A percentile compares a stretch with the other conserved stretches of the same genome.
Evolutionary conservation across 176 grass and related monocot species (phyloP).

Genomic region (Carex parvula): DNA sequence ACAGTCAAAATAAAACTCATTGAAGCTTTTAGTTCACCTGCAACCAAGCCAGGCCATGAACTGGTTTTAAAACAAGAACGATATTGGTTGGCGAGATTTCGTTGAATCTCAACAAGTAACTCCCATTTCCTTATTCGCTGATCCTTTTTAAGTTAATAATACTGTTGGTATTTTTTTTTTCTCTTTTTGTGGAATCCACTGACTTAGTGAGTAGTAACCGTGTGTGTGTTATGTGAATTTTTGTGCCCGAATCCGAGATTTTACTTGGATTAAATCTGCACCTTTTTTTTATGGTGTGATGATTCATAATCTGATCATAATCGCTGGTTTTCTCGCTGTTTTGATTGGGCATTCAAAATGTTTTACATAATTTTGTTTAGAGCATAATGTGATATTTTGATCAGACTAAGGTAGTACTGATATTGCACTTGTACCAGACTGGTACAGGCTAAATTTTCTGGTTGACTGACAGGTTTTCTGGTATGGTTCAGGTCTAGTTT

Average conservation of each 20-base stretch:
- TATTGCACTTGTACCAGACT: not conserved
- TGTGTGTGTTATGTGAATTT: not conserved
- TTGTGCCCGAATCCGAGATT: not conserved
- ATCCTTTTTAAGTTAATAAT: too few species aligned
- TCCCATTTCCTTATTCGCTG: too few species aligned
- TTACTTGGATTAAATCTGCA: not conserved
- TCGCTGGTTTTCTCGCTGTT: not conserved
- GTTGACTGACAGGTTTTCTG: not conserved
- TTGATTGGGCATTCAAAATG: not conserved
- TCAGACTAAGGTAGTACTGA: not conserved
- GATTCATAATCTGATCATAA: not conserved
- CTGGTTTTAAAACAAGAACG: too few species aligned
- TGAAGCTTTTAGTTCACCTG: too few species aligned
- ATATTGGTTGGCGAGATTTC: too few species aligned
- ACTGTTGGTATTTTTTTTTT: too few species aligned
- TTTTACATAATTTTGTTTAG: not conserved
- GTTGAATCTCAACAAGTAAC: too few species aligned
- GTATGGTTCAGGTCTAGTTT: not conserved
- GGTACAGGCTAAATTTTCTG: not conserved
- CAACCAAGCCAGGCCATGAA: too few species aligned
- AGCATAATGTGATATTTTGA: not conserved
- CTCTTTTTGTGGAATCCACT: too few species aligned
- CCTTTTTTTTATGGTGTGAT: not conserved
- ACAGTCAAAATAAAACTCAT: too few species aligned
- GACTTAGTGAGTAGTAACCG: too few species aligned